Evolutionary conservation across 495 filamentous ascomycete species (phyloP), one percentile per base, ranked within the genome.

Genomic region (Neurospora hispaniola): DNA sequence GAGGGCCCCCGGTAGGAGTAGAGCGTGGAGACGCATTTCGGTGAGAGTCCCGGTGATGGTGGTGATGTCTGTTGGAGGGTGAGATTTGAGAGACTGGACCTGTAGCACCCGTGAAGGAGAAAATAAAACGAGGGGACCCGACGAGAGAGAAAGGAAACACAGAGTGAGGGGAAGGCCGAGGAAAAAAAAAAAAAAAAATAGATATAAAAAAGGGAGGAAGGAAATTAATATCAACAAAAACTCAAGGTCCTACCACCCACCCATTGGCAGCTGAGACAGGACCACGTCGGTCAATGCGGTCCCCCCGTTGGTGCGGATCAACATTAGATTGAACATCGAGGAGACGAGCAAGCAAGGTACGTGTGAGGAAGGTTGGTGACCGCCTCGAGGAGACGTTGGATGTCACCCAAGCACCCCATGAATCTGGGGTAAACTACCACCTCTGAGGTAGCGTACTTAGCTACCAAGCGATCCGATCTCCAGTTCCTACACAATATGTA

Each of bases 11-110:
- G 4, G 46, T 23, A 81, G 77, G 66, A 79, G 70, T 8, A 80
- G 73, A 42, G 76, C 77, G 70, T 73, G 79, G 35, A 81, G 42
- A 42, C 77, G 75, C 31, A 71, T 46, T 9, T 35, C 39, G 27
- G 27, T 71, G 43, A 62, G 12, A 14, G 27, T 31, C 1, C 3
- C 54, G 20, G 70, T 66, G 70, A 23, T 35, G 70, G 7, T 40
- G 9, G 42, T 2, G 12, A n/a, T 27, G n/a, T 18, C 40, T 48
- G 69, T 18, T 66, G 54, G 23, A 44, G 39, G 54, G 62, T 38
- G 11, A 69, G 41, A 43, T 35, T 69, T 14, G 27, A 35, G 54
- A 35, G 7, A 66, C 16, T 27, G 31, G 27, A 66, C 9, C 54
- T 16, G 27, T 35, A 35, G 5, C 54, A 62, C 54, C 35, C 35